These are phyloP conservation scores for Kodamaea anthophila DNA, from an alignment of 1,139 yeast species.

Conservation along the genomic window DNA sequence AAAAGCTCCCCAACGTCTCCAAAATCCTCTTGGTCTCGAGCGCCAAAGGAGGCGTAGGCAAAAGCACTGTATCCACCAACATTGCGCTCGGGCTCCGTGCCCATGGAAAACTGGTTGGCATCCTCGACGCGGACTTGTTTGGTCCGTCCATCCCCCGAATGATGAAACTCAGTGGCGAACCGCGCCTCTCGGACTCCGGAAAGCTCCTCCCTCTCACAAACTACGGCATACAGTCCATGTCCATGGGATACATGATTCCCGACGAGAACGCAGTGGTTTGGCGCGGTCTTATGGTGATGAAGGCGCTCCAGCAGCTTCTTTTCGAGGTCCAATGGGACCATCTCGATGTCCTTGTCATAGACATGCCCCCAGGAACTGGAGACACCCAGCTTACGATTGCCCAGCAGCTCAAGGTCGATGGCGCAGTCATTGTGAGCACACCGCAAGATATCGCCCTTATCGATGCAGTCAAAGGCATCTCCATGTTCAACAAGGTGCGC, in stretches of 20 bases:
- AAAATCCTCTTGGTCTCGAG: constrained; percentile 67
- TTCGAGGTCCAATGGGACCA: constrained; percentile 77
- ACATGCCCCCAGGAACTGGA: constrained; percentile 93
- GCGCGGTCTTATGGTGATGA: constrained; percentile 86
- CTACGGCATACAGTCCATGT: constrained; percentile 79
- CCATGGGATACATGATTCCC: constrained; percentile 78
- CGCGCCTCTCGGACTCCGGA: constrained; percentile 50
- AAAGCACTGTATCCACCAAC: constrained; percentile 57
- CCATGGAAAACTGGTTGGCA: constrained; percentile 55
- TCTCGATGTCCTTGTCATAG: constrained; percentile 68
- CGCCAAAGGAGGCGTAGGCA: constrained; percentile 76
- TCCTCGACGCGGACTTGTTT: constrained; percentile 76
- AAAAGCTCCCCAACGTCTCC: constrained; percentile 52
- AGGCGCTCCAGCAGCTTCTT: constrained; percentile 74
- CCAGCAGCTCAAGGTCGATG: constrained; percentile 70
- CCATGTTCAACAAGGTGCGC: constrained; percentile 68
- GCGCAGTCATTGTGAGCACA: constrained; percentile 78
- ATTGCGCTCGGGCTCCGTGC: constrained; percentile 56
- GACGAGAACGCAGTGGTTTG: constrained; percentile 73
- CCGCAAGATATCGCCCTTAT: constrained; percentile 83
- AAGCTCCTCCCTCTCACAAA: constrained; percentile 64
- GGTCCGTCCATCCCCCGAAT: constrained; percentile 80
- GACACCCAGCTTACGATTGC: constrained; percentile 80
- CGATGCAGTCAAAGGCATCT: constrained; percentile 76
- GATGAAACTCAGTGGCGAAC: constrained; percentile 60